Conservation (phyloP, 257 asterid species). For the Fraxinus pennsylvanica region DNA sequence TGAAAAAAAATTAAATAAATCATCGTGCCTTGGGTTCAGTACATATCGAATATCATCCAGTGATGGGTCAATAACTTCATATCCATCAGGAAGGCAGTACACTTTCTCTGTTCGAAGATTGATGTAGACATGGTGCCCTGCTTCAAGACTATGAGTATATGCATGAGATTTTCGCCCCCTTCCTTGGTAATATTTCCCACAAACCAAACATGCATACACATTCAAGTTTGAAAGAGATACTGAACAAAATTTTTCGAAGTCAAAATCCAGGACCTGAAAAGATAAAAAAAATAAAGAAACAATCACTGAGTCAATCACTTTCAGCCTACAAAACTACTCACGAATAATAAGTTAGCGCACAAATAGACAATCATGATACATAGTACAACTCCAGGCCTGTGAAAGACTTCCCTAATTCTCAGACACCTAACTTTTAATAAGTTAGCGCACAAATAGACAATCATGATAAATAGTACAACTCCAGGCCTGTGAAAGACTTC, state of each 20-base stretch:
- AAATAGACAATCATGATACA: not conserved
- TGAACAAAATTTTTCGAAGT: slow-evolving; percentile 92
- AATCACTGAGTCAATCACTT: not conserved
- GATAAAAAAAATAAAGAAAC: not conserved
- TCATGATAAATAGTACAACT: not conserved
- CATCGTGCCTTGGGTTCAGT: slow-evolving; percentile 79
- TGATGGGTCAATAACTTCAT: slow-evolving; percentile 88
- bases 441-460: not conserved
- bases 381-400: not conserved
- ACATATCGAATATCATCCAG: slow-evolving; percentile 93
- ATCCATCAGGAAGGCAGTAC: slow-evolving; percentile 99
- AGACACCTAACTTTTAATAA: not conserved
- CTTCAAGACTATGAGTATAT: slow-evolving; percentile 97
- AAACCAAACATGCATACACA: slow-evolving; percentile 93
- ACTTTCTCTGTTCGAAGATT: slow-evolving; percentile 93
- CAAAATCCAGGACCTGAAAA: slow-evolving; percentile 94
- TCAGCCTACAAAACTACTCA: not conserved
- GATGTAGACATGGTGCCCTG: slow-evolving; percentile 93
- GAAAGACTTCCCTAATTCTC: not conserved
- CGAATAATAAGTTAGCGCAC: not conserved
- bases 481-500: not conserved
- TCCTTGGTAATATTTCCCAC: slow-evolving; percentile 98
- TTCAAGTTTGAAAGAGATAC: slow-evolving; percentile 94
- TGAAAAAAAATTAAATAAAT: slow-evolving; percentile 1
- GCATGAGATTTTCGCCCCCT: slow-evolving; percentile 97